Evolutionary conservation across 2,329 filamentous ascomycete genomes (phyloP).

Genomic region (Dendryphion nanum): DNA sequence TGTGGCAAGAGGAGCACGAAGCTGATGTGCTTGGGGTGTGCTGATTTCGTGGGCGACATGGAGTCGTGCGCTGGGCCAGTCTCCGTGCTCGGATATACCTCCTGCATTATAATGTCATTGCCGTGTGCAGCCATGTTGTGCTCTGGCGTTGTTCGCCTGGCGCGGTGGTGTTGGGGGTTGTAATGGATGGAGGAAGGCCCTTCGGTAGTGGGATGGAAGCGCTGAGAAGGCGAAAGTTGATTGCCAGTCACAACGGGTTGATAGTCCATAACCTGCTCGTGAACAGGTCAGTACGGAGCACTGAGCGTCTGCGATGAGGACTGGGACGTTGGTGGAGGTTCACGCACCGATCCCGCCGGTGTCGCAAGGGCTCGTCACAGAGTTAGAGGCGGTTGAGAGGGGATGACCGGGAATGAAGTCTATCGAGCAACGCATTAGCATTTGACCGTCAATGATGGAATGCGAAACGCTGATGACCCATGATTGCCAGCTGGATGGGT

Average conservation of each 20-base stretch:
- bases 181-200: conserved; percentile 27
- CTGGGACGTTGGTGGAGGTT: conserved; percentile 15
- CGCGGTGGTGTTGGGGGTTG: conserved; percentile 25
- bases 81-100: conserved; percentile 37
- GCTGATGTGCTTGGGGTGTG: conserved; percentile 67
- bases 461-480: conserved; percentile 15
- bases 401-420: conserved; percentile 21
- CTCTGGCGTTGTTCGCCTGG: conserved; percentile 13
- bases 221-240: conserved; percentile 23
- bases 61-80: conserved; percentile 29
- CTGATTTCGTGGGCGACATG: conserved; percentile 36
- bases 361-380: conserved; percentile 37
- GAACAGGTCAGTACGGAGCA: no score
- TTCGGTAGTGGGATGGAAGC: conserved; percentile 22
- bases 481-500: conserved; percentile 15
- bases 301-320: conserved; percentile 14
- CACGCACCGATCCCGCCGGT: conserved; percentile 38
- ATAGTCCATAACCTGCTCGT: no score
- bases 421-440: conserved; percentile 22
- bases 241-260: no score
- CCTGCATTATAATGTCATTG: conserved; percentile 30
- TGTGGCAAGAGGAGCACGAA: conserved; percentile 73
- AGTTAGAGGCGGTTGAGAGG: conserved; percentile 28
- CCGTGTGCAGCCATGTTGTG: conserved; percentile 29
- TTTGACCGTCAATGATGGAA: conserved; percentile 15